A percentile compares a stretch with the other conserved stretches of the same genome.
phyloP scores from a whole-genome alignment of 192 early-diverging fungal species.

The Umbelopsis sp. region DNA sequence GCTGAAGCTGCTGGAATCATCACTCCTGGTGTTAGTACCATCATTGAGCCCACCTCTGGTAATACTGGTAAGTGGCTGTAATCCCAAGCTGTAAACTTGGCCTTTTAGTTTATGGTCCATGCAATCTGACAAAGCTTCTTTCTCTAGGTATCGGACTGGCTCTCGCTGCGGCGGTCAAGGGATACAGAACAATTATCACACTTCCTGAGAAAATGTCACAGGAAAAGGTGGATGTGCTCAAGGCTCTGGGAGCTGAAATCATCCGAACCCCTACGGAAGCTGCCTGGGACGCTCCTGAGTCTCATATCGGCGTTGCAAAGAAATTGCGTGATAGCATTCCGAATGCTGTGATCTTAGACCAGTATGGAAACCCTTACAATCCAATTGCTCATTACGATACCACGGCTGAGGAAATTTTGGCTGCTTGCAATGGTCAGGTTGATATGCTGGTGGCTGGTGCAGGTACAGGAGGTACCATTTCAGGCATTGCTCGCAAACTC shows the following conservation, averaged over 20 bases:
- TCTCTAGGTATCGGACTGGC: conserved; percentile 86
- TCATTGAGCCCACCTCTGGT: conserved; percentile 99
- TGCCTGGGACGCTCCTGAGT: conserved; percentile 98
- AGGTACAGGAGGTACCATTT: conserved; percentile 98
- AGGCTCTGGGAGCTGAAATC: conserved; percentile 96
- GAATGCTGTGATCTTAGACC: conserved; percentile 95
- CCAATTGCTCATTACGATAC: conserved; percentile 97
- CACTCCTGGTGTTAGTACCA: conserved; percentile 84
- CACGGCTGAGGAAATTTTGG: conserved; percentile 84
- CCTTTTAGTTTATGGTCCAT: too few relatives aligned
- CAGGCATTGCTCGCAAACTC: conserved; percentile 90
- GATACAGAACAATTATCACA: conserved; percentile 97
- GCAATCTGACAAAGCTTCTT: neutral
- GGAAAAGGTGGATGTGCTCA: conserved; percentile 99
- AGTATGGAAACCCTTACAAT: conserved; percentile 97
- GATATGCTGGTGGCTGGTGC: conserved; percentile 97
- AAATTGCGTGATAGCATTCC: conserved; percentile 94
- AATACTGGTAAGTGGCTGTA: conserved; percentile 77
- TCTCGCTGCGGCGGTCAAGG: conserved; percentile 96
- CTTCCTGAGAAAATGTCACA: conserved; percentile 99
- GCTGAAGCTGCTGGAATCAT: conserved; percentile 90
- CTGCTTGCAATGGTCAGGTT: conserved; percentile 81
- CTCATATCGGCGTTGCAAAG: conserved; percentile 96
- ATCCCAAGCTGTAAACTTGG: too few relatives aligned
- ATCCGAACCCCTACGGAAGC: conserved; percentile 99